Conservation (phyloP, 257 asterid genomes). For the Henckelia pumila region DNA sequence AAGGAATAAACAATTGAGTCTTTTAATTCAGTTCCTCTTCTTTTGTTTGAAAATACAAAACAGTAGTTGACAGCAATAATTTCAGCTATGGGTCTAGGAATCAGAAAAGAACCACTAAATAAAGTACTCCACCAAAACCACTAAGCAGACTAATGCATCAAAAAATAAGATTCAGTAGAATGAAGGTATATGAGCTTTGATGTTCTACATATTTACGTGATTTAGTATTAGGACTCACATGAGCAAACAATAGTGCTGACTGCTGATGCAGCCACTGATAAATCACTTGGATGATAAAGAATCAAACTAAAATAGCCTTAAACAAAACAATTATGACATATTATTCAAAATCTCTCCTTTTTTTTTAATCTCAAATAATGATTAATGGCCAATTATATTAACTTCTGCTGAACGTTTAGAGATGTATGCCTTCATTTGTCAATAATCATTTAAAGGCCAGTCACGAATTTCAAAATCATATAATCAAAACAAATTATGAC, state of each 20-base stretch:
- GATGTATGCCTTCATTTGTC: neutral
- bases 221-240: neutral
- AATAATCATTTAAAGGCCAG: neutral
- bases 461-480: neutral
- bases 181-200: neutral
- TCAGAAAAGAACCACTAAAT: too few species aligned
- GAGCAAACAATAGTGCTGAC: neutral
- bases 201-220: neutral
- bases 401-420: neutral
- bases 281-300: too few species aligned
- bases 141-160: neutral
- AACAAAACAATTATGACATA: too few species aligned
- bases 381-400: neutral
- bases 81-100: constrained; percentile 1
- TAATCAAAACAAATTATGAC: neutral
- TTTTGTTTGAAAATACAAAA: neutral
- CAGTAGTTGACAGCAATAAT: constrained; percentile 1
- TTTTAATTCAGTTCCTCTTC: neutral
- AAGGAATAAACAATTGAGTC: constrained; percentile 24
- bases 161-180: neutral
- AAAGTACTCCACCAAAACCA: neutral
- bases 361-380: neutral
- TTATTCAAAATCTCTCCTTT: too few species aligned
- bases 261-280: too few species aligned
- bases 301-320: too few species aligned